Evolutionary conservation across 2,329 filamentous ascomycete species (phyloP).

Genomic region (Leptographium procerum): DNA sequence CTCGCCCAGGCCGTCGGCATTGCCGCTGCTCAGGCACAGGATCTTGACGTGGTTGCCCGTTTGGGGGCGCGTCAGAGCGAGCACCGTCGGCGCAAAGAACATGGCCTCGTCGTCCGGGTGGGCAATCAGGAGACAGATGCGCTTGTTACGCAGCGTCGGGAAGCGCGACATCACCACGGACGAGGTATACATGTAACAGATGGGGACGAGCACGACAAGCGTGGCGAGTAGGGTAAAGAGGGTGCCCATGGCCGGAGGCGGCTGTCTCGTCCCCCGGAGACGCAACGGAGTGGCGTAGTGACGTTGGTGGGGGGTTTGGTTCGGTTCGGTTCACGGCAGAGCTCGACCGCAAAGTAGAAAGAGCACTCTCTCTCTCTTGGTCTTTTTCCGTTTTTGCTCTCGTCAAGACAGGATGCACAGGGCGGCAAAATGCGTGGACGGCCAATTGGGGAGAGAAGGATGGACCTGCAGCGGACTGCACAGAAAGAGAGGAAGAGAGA

Average conservation of each 20-base stretch:
- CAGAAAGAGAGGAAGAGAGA: neutral
- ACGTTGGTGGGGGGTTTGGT: no score
- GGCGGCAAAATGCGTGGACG: neutral
- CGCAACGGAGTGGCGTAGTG: neutral
- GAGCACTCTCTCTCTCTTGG: no score
- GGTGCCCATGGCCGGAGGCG: neutral
- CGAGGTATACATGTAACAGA: constrained; percentile 41
- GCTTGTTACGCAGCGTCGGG: constrained; percentile 65
- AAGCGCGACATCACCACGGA: constrained; percentile 38
- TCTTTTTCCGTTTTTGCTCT: no score
- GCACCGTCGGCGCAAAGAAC: constrained; percentile 89
- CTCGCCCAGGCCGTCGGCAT: constrained; percentile 79
- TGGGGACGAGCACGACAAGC: constrained; percentile 29
- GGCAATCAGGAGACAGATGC: constrained; percentile 84
- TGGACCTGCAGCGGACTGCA: neutral
- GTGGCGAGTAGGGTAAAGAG: constrained; percentile 19
- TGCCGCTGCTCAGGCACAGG: constrained; percentile 78
- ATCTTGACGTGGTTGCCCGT: constrained; percentile 89
- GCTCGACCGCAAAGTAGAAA: neutral
- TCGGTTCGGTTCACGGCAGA: no score
- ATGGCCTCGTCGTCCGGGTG: constrained; percentile 98
- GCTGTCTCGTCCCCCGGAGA: neutral
- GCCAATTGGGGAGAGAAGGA: neutral
- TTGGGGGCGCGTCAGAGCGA: constrained; percentile 69
- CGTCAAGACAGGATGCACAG: no score